Evolutionary conservation across 164 flowering plant species (phyloP).

Genomic region (Protea cynaroides): DNA sequence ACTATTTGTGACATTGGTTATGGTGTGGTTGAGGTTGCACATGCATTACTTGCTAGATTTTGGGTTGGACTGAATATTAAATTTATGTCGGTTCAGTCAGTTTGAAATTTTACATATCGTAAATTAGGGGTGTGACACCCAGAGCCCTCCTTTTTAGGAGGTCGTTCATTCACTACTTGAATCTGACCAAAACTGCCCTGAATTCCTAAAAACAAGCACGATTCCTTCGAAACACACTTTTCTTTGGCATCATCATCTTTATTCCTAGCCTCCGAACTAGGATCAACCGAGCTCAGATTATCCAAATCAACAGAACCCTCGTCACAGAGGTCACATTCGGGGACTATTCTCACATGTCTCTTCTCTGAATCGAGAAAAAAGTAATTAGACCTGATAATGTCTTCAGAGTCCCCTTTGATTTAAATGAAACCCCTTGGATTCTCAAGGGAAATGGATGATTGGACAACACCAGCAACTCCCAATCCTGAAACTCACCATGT

Average conservation of each 20-base stretch:
- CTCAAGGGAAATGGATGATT: slow-evolving; percentile 18
- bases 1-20: too few species aligned
- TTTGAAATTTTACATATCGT: too few species aligned
- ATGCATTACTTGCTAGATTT: too few species aligned
- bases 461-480: slow-evolving; percentile 49
- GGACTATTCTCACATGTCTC: slow-evolving; percentile 13
- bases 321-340: slow-evolving; percentile 23
- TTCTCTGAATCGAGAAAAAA: slow-evolving; percentile 47
- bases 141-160: slow-evolving; percentile 17
- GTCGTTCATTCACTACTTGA: slow-evolving; percentile 42
- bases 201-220: slow-evolving; percentile 14
- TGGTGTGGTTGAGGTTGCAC: too few species aligned
- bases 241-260: neutral
- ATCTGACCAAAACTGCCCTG: slow-evolving; percentile 49
- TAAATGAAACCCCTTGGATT: slow-evolving; percentile 26
- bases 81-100: too few species aligned
- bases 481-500: slow-evolving; percentile 44
- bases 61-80: too few species aligned
- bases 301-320: slow-evolving; percentile 42
- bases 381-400: slow-evolving; percentile 53
- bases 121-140: too few species aligned
- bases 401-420: slow-evolving; percentile 35
- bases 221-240: slow-evolving; percentile 10
- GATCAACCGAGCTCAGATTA: slow-evolving; percentile 61
- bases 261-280: slow-evolving; percentile 30